Percentiles rank a stretch among this genome's conserved stretches.
phyloP scores from a whole-genome alignment of 345 rosid species.

The Mallotus nudiflorus region DNA sequence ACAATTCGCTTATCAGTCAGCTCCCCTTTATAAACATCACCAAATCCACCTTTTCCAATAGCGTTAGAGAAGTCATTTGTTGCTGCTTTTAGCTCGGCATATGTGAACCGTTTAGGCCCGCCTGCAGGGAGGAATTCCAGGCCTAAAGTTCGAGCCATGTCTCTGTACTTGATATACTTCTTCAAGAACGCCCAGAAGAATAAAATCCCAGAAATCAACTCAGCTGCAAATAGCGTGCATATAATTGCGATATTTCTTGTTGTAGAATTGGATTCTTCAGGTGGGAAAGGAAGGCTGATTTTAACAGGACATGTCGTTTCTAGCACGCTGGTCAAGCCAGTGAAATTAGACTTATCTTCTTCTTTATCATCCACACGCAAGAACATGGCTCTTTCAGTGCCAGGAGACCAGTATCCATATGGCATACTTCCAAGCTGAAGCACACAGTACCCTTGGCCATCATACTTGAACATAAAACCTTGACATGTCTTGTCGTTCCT shows the following conservation, averaged over 20 bases:
- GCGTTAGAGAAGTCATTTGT: conserved; percentile 47
- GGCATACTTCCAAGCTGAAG: conserved; percentile 41
- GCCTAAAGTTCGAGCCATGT: conserved; percentile 71
- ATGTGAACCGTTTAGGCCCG: conserved; percentile 60
- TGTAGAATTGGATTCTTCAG: conserved; percentile 46
- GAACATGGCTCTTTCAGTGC: conserved; percentile 43
- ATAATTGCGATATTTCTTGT: conserved; percentile 53
- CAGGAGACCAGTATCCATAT: conserved; percentile 66
- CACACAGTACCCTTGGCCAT: conserved; percentile 52
- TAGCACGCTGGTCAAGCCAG: conserved; percentile 51
- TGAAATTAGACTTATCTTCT: conserved; percentile 38
- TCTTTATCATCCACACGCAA: conserved; percentile 46
- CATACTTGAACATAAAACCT: conserved; percentile 56
- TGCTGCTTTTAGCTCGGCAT: conserved; percentile 57
- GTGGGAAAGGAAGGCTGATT: conserved; percentile 60
- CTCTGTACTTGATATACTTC: conserved; percentile 64
- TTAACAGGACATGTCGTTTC: conserved; percentile 56
- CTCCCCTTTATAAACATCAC: conserved; percentile 67
- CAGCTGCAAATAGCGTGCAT: conserved; percentile 57
- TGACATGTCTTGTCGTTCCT: conserved; percentile 22
- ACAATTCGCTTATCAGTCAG: conserved; percentile 55
- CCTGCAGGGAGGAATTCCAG: conserved; percentile 68
- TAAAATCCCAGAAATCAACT: conserved; percentile 53
- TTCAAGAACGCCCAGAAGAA: conserved; percentile 64
- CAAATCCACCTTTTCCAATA: conserved; percentile 67